Conservation (phyloP, 2,329 filamentous ascomycete genomes). For the Neofusicoccum umdonicola region DNA sequence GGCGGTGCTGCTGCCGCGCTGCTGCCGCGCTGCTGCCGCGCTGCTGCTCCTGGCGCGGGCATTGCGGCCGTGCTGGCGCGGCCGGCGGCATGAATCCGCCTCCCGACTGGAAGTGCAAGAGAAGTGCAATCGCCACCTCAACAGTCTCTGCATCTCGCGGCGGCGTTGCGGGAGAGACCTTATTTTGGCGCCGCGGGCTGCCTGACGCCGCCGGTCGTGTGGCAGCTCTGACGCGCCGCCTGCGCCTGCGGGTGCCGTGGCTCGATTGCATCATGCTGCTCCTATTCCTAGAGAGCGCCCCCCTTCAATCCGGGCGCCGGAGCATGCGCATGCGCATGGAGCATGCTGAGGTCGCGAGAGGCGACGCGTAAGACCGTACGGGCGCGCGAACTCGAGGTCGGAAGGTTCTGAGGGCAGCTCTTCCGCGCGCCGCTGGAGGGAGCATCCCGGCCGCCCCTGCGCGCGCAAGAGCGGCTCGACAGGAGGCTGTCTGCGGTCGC, state of each 20-base stretch:
- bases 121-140: background rate
- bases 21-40: background rate
- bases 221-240: conserved; percentile 2
- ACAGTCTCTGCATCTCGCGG: background rate
- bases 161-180: conserved; percentile 3
- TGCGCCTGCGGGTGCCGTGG: background rate
- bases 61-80: too few species aligned
- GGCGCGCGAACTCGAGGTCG: background rate
- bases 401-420: background rate
- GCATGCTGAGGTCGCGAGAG: conserved; percentile 1
- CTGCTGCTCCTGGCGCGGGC: too few species aligned
- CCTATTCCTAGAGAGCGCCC: conserved; percentile 1
- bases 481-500: background rate
- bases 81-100: background rate
- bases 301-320: background rate
- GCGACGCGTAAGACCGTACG: conserved; percentile 3
- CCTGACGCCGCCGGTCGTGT: background rate
- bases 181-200: conserved; percentile 1
- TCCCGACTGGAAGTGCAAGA: background rate
- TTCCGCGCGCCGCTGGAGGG: conserved; percentile 5
- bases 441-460: conserved; percentile 2
- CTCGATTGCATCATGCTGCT: conserved; percentile 2
- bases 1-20: background rate
- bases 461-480: conserved; percentile 3
- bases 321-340: background rate